Conservation (phyloP, 306 rosid species). For the Ceratonia siliqua region DNA sequence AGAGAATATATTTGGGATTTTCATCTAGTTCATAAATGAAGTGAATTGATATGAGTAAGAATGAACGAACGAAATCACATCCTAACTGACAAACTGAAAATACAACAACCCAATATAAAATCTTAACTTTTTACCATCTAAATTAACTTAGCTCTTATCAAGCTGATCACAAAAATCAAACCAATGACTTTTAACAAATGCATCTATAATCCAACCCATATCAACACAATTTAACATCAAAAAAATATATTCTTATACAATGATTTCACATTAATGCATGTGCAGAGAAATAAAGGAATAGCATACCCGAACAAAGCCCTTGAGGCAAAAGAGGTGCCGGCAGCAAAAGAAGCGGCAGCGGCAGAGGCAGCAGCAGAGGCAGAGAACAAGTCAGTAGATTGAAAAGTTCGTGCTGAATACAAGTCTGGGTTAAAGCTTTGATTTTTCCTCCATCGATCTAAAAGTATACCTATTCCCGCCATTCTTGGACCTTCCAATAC, state of each 20-base stretch:
- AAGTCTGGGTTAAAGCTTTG: slow-evolving; percentile 43
- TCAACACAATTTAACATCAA: not conserved
- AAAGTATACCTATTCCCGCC: slow-evolving; percentile 74
- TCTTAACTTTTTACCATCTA: not conserved
- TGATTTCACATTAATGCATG: not conserved
- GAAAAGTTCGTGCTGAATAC: slow-evolving; percentile 39
- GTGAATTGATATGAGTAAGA: not conserved
- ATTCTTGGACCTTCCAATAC: slow-evolving; percentile 40
- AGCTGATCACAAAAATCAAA: not conserved
- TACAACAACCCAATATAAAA: not conserved
- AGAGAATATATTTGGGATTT: not conserved
- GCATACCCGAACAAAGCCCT: slow-evolving; percentile 63
- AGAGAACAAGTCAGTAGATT: slow-evolving; percentile 64
- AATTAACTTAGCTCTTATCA: not conserved
- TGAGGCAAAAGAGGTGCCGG: slow-evolving; percentile 60
- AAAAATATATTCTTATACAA: not conserved
- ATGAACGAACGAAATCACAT: not conserved
- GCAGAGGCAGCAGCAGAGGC: slow-evolving; percentile 59
- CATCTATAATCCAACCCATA: not conserved
- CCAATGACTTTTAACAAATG: slow-evolving; percentile 9
- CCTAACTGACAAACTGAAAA: not conserved
- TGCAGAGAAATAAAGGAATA: not conserved
- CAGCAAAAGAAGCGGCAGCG: slow-evolving; percentile 57
- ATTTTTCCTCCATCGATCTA: slow-evolving; percentile 75
- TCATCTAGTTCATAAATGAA: not conserved